phyloP scores from a whole-genome alignment of 148 eudicot genomes.

The Chenopodium suecicum region DNA sequence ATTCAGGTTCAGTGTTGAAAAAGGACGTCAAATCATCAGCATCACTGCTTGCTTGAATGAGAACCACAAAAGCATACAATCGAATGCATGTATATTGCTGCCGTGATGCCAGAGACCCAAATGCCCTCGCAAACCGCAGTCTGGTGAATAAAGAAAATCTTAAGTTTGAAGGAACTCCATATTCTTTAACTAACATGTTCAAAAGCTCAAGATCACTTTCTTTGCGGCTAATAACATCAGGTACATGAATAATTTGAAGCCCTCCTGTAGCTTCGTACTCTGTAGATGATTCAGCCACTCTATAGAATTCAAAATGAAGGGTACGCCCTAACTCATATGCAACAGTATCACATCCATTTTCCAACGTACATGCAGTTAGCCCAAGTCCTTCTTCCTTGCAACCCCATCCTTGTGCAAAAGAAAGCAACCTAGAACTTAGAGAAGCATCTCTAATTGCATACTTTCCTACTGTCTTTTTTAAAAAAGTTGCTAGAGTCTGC shows the following conservation, averaged over 20 bases:
- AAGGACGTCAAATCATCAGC: constrained; percentile 76
- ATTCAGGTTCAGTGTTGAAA: constrained; percentile 90
- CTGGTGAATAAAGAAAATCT: constrained; percentile 86
- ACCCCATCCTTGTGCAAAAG: constrained; percentile 99
- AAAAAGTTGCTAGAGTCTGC: constrained; percentile 83
- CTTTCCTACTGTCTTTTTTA: constrained; percentile 89
- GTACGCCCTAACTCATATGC: constrained; percentile 73
- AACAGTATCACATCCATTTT: constrained; percentile 61
- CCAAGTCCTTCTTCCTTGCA: constrained; percentile 99
- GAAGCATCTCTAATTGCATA: constrained; percentile 69
- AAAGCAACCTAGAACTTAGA: constrained; percentile 73
- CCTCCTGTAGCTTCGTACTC: constrained; percentile 47
- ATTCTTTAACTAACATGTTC: constrained; percentile 59
- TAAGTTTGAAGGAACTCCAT: constrained; percentile 65
- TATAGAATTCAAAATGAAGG: constrained; percentile 91
- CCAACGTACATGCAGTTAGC: constrained; percentile 78
- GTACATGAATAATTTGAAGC: constrained; percentile 74
- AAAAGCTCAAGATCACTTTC: constrained; percentile 81
- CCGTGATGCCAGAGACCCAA: constrained; percentile 59
- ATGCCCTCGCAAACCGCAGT: constrained; percentile 90
- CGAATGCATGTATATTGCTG: constrained; percentile 91
- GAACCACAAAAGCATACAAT: constrained; percentile 81
- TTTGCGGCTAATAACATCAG: constrained; percentile 44
- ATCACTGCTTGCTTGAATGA: constrained; percentile 85
- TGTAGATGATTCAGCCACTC: constrained; percentile 47